Conservation (phyloP, 2,329 filamentous ascomycete species). For the Graphiopsis chlorocephala region DNA sequence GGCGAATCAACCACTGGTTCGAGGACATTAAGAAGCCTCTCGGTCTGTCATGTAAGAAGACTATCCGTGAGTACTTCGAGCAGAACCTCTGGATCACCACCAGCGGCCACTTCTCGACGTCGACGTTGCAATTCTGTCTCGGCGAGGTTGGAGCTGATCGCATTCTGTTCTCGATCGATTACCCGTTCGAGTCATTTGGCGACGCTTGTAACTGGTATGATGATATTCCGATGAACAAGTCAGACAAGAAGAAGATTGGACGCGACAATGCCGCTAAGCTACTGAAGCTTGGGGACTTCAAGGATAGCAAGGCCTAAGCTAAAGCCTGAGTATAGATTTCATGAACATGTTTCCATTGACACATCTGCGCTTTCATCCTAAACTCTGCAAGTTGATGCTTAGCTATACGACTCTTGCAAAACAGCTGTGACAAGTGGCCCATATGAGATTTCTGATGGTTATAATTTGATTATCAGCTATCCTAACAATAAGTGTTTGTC, state of each 20-base stretch:
- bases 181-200: constrained; percentile 31
- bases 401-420: neutral
- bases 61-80: constrained; percentile 52
- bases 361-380: too few species aligned
- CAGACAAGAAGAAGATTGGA: constrained; percentile 27
- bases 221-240: constrained; percentile 21
- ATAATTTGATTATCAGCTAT: neutral
- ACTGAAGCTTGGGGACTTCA: constrained; percentile 28
- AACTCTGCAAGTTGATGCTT: neutral
- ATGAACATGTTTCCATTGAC: neutral
- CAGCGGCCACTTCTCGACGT: constrained; percentile 55
- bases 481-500: neutral
- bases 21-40: constrained; percentile 55
- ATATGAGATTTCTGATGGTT: neutral
- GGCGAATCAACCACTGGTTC: constrained; percentile 44
- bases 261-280: constrained; percentile 32
- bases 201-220: constrained; percentile 33
- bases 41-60: constrained; percentile 48
- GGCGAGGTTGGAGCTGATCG: constrained; percentile 43
- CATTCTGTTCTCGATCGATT: constrained; percentile 33
- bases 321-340: neutral
- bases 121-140: constrained; percentile 51
- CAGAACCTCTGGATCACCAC: constrained; percentile 59
- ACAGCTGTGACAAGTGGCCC: neutral
- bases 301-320: neutral